Evolutionary conservation across 768 basidiomycete species (phyloP).

Genomic region (Lactarius quietus): DNA sequence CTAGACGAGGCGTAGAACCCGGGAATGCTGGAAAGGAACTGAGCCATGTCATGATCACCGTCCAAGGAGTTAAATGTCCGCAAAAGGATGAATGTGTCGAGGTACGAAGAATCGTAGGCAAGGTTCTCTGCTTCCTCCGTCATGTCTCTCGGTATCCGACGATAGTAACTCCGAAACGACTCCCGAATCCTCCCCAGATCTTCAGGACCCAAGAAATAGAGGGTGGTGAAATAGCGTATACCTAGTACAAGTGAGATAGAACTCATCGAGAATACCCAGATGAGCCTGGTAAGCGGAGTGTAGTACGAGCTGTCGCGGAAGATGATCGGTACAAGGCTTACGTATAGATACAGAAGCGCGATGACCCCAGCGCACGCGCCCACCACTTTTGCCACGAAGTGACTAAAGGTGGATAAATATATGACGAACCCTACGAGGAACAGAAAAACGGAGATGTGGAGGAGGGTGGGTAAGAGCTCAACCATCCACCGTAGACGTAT

Average conservation of each 20-base stretch:
- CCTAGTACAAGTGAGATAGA: background rate
- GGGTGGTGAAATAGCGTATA: background rate
- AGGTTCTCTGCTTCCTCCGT: slow-evolving; percentile 4
- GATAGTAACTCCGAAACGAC: background rate
- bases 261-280: background rate
- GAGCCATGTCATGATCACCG: slow-evolving; percentile 3
- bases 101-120: background rate
- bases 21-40: too few relatives aligned
- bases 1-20: too few relatives aligned
- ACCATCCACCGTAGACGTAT: background rate
- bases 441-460: slow-evolving; percentile 10
- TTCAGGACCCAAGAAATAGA: background rate
- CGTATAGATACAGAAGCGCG: background rate
- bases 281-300: background rate
- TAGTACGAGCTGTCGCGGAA: background rate
- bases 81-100: background rate
- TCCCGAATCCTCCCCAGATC: background rate
- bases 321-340: background rate
- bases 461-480: background rate
- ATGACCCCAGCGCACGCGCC: background rate
- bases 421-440: slow-evolving; percentile 4
- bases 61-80: background rate
- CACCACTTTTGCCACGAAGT: background rate
- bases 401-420: background rate
- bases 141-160: background rate